Evolutionary conservation across 1,139 yeast genomes (phyloP).

Genomic region (Blastobotrys arbuscula): DNA sequence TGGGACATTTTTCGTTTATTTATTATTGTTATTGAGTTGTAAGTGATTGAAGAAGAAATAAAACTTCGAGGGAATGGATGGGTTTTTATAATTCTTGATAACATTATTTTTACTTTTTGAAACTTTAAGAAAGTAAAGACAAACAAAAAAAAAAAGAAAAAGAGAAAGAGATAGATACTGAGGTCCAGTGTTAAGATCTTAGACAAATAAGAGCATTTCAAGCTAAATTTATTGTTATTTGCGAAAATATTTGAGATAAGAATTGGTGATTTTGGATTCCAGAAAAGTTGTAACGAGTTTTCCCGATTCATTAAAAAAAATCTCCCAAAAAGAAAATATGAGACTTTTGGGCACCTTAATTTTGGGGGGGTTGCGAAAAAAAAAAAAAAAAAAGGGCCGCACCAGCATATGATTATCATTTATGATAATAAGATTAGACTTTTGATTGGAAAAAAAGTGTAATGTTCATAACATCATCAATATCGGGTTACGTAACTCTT

Average conservation of each 20-base stretch:
- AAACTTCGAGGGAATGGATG: background rate
- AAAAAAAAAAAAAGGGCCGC: background rate
- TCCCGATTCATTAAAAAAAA: background rate
- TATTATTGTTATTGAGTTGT: background rate
- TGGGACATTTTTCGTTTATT: conserved; percentile 11
- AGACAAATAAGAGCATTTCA: background rate
- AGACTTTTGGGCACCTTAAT: background rate
- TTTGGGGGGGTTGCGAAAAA: background rate
- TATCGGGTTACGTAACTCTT: too few species aligned
- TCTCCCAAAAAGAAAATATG: background rate
- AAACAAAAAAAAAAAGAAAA: too few species aligned
- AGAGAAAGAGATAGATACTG: too few species aligned
- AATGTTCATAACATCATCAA: too few species aligned
- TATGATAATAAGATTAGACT: too few species aligned
- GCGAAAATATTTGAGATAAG: background rate
- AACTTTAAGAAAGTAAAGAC: background rate
- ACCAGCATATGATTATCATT: too few species aligned
- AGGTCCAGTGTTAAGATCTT: too few species aligned
- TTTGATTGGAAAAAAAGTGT: too few species aligned
- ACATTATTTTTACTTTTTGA: too few species aligned
- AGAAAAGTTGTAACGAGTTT: background rate
- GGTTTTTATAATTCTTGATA: background rate
- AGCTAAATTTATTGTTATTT: background rate
- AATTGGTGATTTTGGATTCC: too few species aligned
- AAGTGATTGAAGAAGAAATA: background rate